These are phyloP conservation scores for Saccharomycopsis fodiens DNA, from an alignment of 805 yeast species.

Conservation along the genomic window DNA sequence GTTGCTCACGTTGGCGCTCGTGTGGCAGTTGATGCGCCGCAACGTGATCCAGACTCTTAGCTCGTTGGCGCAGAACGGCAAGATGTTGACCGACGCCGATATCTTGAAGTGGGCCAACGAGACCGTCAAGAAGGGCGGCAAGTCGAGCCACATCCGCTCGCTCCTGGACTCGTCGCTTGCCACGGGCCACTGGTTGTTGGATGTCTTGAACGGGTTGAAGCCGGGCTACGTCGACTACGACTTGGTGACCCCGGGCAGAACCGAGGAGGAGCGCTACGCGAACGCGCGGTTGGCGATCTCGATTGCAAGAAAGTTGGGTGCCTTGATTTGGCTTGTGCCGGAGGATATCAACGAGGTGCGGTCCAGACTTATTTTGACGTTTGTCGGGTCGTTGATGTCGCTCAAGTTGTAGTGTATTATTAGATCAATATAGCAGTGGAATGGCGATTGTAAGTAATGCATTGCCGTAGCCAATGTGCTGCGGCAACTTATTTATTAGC, in stretches of 20 bases:
- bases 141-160: constrained; percentile 59
- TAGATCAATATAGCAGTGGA: no score
- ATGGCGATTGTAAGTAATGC: no score
- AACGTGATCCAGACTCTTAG: constrained; percentile 82
- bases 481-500: no score
- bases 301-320: constrained; percentile 96
- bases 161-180: constrained; percentile 77
- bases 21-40: constrained; percentile 98
- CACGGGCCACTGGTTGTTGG: constrained; percentile 75
- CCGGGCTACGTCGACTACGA: constrained; percentile 98
- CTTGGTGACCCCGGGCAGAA: constrained; percentile 70
- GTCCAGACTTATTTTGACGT: constrained; percentile 85
- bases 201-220: constrained; percentile 84
- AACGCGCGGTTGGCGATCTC: constrained; percentile 97
- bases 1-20: constrained; percentile 81
- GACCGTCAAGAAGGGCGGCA: constrained; percentile 81
- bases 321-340: constrained; percentile 98
- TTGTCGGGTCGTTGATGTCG: constrained; percentile 92
- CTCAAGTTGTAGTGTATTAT: constrained; percentile 27
- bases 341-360: constrained; percentile 97
- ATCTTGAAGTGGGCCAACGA: constrained; percentile 92
- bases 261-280: constrained; percentile 83
- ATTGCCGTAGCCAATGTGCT: no score
- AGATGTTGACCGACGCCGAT: constrained; percentile 74
- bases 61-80: constrained; percentile 62